A percentile compares a stretch with the other conserved stretches of the same genome.
These are phyloP conservation scores for Apiospora kogelbergensis DNA, from an alignment of 2,329 filamentous ascomycete species.

Conservation along the genomic window DNA sequence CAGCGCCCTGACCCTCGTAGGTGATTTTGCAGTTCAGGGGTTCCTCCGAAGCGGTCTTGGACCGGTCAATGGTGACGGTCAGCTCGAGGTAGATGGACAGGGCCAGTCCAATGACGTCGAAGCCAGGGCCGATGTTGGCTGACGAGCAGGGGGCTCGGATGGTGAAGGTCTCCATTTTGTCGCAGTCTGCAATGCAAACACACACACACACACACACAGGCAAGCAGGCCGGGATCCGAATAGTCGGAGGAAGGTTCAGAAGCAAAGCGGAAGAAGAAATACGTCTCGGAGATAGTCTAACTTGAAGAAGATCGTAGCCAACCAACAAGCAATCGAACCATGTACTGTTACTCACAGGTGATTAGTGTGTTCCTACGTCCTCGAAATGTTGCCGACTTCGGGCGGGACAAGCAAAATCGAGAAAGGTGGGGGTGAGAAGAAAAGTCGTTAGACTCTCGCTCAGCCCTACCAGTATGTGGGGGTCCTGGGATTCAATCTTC, in stretches of 20 bases:
- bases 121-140: conserved; percentile 95
- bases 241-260: neutral
- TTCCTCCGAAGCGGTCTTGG: conserved; percentile 51
- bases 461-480: conserved; percentile 1
- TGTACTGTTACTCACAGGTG: neutral
- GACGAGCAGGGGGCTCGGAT: conserved; percentile 90
- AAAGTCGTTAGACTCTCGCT: neutral
- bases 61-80: conserved; percentile 71
- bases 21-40: conserved; percentile 86
- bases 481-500: neutral
- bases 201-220: neutral
- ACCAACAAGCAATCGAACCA: neutral
- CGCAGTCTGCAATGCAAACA: neutral
- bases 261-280: neutral
- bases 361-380: neutral
- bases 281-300: neutral
- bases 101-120: conserved; percentile 95
- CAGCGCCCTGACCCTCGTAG: conserved; percentile 81
- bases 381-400: neutral
- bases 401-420: neutral
- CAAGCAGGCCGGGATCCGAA: neutral
- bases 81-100: conserved; percentile 93
- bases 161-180: conserved; percentile 57
- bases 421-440: neutral
- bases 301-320: neutral